Evolutionary conservation across 2,329 filamentous ascomycete species (phyloP).

Genomic region (Berkeleyomyces basicola): DNA sequence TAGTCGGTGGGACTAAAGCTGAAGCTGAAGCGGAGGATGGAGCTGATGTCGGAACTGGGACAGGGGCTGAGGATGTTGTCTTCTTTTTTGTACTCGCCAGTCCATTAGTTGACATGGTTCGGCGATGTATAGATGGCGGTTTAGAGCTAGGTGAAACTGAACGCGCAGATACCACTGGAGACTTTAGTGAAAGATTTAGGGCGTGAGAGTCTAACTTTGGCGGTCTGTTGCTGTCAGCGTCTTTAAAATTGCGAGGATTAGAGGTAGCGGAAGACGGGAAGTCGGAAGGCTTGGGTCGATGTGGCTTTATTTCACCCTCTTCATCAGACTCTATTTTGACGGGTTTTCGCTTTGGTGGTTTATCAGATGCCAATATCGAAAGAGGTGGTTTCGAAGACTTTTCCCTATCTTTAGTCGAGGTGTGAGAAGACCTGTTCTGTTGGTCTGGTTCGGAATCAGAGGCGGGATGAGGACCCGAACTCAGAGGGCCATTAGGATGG

Average conservation of each 20-base stretch:
- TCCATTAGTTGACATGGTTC: conserved; percentile 47
- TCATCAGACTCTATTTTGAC: conserved; percentile 40
- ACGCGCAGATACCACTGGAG: conserved; percentile 17
- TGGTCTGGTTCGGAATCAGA: conserved; percentile 40
- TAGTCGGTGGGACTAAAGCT: background rate
- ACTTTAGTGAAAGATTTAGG: background rate
- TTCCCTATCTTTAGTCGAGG: conserved; percentile 31
- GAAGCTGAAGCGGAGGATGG: background rate
- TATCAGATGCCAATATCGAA: background rate
- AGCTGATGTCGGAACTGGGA: conserved; percentile 25
- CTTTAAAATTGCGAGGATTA: background rate
- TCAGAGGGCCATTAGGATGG: background rate
- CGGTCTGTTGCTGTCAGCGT: conserved; percentile 6
- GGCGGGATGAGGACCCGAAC: conserved; percentile 22
- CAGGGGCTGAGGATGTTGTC: conserved; percentile 24
- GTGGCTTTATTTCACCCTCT: conserved; percentile 35
- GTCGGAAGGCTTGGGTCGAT: conserved; percentile 28
- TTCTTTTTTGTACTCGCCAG: conserved; percentile 48
- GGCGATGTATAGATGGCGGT: conserved; percentile 35
- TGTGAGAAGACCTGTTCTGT: conserved; percentile 28
- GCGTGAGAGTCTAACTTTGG: background rate
- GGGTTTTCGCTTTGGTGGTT: conserved; percentile 35
- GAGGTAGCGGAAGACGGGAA: conserved; percentile 14
- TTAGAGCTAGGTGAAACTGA: conserved; percentile 42
- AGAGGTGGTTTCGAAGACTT: conserved; percentile 22